Evolutionary conservation across 2,329 filamentous ascomycete species (phyloP).

Genomic region (Aspergillus sp.): DNA sequence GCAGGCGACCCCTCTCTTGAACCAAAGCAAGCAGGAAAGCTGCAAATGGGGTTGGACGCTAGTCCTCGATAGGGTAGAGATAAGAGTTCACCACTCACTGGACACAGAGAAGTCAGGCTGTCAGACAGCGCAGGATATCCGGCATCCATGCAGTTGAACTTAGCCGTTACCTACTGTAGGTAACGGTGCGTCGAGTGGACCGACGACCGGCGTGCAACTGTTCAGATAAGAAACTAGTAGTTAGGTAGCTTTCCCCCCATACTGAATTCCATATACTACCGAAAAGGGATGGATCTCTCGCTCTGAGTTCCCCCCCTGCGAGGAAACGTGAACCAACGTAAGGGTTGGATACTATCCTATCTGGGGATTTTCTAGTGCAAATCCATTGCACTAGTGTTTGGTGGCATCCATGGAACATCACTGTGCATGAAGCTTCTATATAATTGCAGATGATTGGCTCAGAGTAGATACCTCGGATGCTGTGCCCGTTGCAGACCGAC

Average conservation of each 20-base stretch:
- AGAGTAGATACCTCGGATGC: background rate
- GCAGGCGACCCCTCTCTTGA: background rate
- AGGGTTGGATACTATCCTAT: background rate
- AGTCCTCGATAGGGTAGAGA: constrained; percentile 13
- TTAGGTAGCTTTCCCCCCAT: no score
- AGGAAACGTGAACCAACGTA: no score
- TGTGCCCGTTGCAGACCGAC: background rate
- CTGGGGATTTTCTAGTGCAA: background rate
- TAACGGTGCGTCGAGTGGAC: no score
- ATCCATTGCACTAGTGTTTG: background rate
- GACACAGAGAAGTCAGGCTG: no score
- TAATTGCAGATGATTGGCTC: background rate
- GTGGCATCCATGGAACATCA: background rate
- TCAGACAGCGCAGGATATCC: no score
- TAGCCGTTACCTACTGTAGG: background rate
- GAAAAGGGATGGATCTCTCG: no score
- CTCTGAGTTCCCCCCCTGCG: no score
- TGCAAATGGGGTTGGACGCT: background rate
- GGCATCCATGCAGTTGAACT: background rate
- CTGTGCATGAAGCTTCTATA: background rate
- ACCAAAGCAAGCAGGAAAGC: background rate
- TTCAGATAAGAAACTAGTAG: no score
- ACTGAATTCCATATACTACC: no score
- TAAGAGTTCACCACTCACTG: background rate
- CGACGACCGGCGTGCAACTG: no score